A percentile compares a stretch with the other conserved stretches of the same genome.
Conservation (phyloP, 768 basidiomycete species). For the Suillus lakei region DNA sequence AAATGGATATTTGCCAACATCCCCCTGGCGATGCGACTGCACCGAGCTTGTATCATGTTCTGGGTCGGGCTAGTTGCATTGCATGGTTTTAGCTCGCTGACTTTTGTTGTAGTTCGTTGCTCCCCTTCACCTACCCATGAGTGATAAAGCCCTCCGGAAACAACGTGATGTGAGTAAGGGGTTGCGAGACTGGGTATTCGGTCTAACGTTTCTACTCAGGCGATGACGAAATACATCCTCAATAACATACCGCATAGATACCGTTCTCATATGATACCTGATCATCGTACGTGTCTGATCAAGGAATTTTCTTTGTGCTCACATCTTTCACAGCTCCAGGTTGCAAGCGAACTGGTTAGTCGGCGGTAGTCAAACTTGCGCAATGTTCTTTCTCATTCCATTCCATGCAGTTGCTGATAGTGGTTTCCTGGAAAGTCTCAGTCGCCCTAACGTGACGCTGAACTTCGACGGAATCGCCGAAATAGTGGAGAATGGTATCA, state of each 20-base stretch:
- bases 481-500: conserved; percentile 23
- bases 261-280: conserved; percentile 52
- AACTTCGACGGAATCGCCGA: conserved; percentile 28
- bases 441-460: conserved; percentile 26
- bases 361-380: not conserved
- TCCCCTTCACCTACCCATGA: conserved; percentile 16
- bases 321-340: conserved; percentile 48
- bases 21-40: conserved; percentile 53
- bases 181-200: no score
- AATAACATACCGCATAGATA: conserved; percentile 53
- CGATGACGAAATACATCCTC: conserved; percentile 49
- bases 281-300: conserved; percentile 46
- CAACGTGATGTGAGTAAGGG: conserved; percentile 16
- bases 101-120: conserved; percentile 18
- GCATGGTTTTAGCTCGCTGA: not conserved
- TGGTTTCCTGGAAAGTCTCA: conserved; percentile 27
- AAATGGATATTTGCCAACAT: conserved; percentile 61
- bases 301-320: not conserved
- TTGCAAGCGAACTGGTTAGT: conserved; percentile 53
- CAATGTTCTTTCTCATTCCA: not conserved
- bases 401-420: conserved; percentile 27
- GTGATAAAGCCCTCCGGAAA: conserved; percentile 12
- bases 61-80: conserved; percentile 39
- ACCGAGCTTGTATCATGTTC: conserved; percentile 55
- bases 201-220: conserved; percentile 31